Percentiles rank a stretch among this genome's conserved stretches.
Evolutionary conservation across 345 rosid genomes (phyloP).

Genomic region (Populus euphratica): DNA sequence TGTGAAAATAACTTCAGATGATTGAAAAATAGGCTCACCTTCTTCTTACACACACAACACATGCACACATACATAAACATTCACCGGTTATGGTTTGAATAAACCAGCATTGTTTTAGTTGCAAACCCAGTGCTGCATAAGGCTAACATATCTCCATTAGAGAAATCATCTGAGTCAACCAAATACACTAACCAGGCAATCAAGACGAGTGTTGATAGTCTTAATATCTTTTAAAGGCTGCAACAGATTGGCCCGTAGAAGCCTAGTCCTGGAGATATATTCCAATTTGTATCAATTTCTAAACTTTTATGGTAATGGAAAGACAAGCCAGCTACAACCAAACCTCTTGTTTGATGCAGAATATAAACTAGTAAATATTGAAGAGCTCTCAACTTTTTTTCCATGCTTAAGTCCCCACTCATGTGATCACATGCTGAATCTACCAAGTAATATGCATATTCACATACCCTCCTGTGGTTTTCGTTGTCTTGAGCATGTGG

Average conservation of each 20-base stretch:
- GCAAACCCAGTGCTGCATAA: no score
- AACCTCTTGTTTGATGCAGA: background rate
- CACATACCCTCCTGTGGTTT: conserved; percentile 86
- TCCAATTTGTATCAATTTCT: conserved; percentile 16
- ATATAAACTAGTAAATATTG: background rate
- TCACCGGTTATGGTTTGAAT: no score
- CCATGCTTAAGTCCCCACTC: background rate
- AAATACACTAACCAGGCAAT: conserved; percentile 75
- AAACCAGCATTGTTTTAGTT: no score
- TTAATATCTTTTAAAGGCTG: conserved; percentile 94
- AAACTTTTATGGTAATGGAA: conserved; percentile 8
- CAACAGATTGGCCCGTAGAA: conserved; percentile 92
- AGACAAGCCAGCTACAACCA: background rate
- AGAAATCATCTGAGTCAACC: conserved; percentile 15
- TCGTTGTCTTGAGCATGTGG: conserved; percentile 94
- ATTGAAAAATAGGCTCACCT: background rate
- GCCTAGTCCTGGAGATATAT: conserved; percentile 73
- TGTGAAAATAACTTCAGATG: background rate
- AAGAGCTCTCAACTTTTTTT: background rate
- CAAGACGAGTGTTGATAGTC: conserved; percentile 88
- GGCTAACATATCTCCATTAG: conserved; percentile 10
- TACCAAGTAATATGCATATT: conserved; percentile 10
- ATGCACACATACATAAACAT: no score
- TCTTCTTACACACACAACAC: no score
- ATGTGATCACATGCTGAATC: conserved; percentile 3